Conservation (phyloP, 2,329 filamentous ascomycete species). For the Atkinsonella hypoxylon region DNA sequence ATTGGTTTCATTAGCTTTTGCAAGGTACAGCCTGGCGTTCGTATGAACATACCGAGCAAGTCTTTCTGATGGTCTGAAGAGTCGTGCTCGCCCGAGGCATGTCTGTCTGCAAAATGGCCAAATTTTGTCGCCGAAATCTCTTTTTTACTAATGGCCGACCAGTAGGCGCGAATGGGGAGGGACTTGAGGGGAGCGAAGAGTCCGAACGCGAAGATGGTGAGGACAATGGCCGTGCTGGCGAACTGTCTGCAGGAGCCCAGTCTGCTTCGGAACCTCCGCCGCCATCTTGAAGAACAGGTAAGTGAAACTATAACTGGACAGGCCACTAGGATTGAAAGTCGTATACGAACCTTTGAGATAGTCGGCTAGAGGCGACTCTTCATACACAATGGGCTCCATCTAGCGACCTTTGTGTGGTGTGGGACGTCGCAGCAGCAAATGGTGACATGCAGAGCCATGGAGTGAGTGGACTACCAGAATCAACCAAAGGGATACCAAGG, state of each 20-base stretch:
- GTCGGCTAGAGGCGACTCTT: conserved; percentile 77
- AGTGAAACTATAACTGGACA: background rate
- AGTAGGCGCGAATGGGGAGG: conserved; percentile 42
- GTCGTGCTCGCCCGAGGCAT: conserved; percentile 21
- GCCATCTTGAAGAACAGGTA: conserved; percentile 27
- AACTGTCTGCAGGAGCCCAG: conserved; percentile 32
- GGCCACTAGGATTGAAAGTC: background rate
- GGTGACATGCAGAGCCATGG: conserved; percentile 19
- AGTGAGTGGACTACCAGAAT: conserved; percentile 1
- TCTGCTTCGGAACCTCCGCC: conserved; percentile 32
- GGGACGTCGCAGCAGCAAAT: conserved; percentile 14
- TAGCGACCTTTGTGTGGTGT: conserved; percentile 13
- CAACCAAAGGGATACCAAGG: background rate
- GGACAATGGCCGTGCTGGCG: conserved; percentile 21
- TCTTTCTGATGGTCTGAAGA: conserved; percentile 33
- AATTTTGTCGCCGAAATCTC: conserved; percentile 38
- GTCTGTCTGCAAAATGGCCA: conserved; percentile 31
- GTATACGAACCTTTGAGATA: conserved; percentile 65
- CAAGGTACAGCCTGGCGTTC: background rate
- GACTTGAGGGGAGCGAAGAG: conserved; percentile 35
- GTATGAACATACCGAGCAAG: conserved; percentile 35
- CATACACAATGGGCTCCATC: conserved; percentile 78
- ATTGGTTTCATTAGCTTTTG: background rate
- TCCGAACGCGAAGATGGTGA: conserved; percentile 12
- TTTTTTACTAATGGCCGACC: conserved; percentile 42